Evolutionary conservation across 306 rosid species (phyloP).

Genomic region (Sicyos baderoa): DNA sequence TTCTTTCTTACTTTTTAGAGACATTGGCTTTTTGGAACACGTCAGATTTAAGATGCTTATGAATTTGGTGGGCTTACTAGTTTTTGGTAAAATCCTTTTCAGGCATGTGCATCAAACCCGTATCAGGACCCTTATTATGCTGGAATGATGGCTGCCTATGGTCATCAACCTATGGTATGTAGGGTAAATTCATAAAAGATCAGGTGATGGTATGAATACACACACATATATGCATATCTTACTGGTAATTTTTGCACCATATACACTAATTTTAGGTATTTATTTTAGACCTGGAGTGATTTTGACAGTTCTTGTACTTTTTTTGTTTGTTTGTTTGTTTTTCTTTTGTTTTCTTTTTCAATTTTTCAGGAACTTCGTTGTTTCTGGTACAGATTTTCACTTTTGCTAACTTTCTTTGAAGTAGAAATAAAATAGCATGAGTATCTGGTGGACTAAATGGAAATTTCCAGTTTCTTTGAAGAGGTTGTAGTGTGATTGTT

Average conservation of each 20-base stretch:
- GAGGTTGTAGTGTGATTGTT: background rate
- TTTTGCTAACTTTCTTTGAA: too few relatives aligned
- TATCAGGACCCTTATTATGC: slow-evolving; percentile 55
- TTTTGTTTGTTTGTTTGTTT: background rate
- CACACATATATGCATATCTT: background rate
- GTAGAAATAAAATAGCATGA: too few relatives aligned
- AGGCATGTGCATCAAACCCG: slow-evolving; percentile 62
- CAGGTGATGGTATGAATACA: background rate
- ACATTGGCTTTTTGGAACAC: background rate
- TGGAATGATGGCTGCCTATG: slow-evolving; percentile 55
- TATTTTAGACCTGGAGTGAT: background rate
- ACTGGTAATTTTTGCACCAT: background rate
- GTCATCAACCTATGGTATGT: slow-evolving; percentile 52
- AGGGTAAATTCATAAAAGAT: slow-evolving; percentile 2
- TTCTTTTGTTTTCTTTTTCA: too few relatives aligned
- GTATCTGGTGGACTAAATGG: too few relatives aligned
- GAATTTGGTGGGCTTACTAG: slow-evolving; percentile 26
- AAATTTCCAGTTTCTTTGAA: slow-evolving; percentile 1
- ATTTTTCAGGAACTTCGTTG: too few relatives aligned
- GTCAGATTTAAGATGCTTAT: slow-evolving; percentile 17
- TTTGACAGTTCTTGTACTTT: background rate
- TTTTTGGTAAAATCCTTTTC: slow-evolving; percentile 26
- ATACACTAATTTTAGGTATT: background rate
- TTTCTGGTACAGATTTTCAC: too few relatives aligned
- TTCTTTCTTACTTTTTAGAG: background rate